Conservation (phyloP, 768 basidiomycete genomes). For the Tricholoma sp. region DNA sequence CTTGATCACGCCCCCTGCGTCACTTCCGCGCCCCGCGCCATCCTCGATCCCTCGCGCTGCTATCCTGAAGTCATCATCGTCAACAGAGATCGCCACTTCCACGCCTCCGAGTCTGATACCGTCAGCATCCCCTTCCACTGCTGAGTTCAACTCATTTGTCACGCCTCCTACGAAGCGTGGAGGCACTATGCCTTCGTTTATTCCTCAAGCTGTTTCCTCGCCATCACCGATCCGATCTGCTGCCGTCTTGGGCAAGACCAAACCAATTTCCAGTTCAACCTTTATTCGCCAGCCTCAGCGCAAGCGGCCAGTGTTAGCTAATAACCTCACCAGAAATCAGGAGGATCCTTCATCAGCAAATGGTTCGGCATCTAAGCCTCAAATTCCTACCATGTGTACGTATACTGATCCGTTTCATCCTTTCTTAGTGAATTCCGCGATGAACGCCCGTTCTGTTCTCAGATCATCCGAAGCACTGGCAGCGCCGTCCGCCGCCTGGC, state of each 20-base stretch:
- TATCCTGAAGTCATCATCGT: slow-evolving; percentile 29
- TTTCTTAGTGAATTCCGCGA: slow-evolving; percentile 30
- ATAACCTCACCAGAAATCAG: slow-evolving; percentile 19
- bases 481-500: slow-evolving; percentile 18
- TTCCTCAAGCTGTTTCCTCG: slow-evolving; percentile 52
- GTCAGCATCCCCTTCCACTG: slow-evolving; percentile 19
- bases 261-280: slow-evolving; percentile 28
- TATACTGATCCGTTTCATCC: slow-evolving; percentile 43
- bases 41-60: slow-evolving; percentile 46
- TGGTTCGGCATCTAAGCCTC: slow-evolving; percentile 61
- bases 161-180: slow-evolving; percentile 54
- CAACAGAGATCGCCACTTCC: slow-evolving; percentile 20
- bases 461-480: slow-evolving; percentile 34
- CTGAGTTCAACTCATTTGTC: slow-evolving; percentile 29
- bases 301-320: slow-evolving; percentile 28
- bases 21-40: slow-evolving; percentile 30
- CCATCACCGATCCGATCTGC: slow-evolving; percentile 34
- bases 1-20: slow-evolving; percentile 25
- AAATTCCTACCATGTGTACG: slow-evolving; percentile 50
- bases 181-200: slow-evolving; percentile 46
- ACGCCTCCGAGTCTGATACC: slow-evolving; percentile 26
- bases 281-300: slow-evolving; percentile 43
- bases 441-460: slow-evolving; percentile 30
- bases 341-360: slow-evolving; percentile 26
- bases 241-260: slow-evolving; percentile 24